Percentiles rank a stretch among this genome's conserved stretches.
These are phyloP conservation scores for Claviceps sp. DNA, from an alignment of 2,329 filamentous ascomycete genomes.

Conservation along the genomic window DNA sequence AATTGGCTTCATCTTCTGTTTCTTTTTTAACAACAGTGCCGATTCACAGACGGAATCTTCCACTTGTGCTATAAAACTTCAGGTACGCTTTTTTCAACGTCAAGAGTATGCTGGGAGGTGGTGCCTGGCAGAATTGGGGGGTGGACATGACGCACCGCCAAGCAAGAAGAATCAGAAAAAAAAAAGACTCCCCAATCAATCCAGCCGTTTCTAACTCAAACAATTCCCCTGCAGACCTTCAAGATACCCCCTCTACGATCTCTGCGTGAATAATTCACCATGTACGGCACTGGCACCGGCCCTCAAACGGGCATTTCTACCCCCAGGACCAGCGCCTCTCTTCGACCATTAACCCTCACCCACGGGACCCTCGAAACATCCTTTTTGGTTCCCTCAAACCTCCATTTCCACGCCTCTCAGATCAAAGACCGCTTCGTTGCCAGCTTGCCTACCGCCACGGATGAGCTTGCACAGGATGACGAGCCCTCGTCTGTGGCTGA, in stretches of 20 bases:
- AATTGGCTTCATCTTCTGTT: background rate
- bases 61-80: conserved; percentile 17
- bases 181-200: background rate
- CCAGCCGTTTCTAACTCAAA: background rate
- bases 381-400: conserved; percentile 84
- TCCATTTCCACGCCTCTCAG: conserved; percentile 93
- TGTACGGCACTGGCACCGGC: conserved; percentile 77
- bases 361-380: conserved; percentile 95
- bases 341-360: conserved; percentile 77
- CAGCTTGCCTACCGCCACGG: conserved; percentile 78
- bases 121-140: background rate
- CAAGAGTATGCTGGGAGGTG: background rate
- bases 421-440: conserved; percentile 82
- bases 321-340: conserved; percentile 81
- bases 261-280: conserved; percentile 29
- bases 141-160: background rate
- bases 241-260: conserved; percentile 26
- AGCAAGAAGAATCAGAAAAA: background rate
- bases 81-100: conserved; percentile 13
- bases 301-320: conserved; percentile 95
- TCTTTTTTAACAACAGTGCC: background rate
- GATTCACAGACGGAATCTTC: conserved; percentile 8
- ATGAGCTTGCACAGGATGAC: conserved; percentile 94
- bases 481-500: conserved; percentile 94
- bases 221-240: conserved; percentile 13